Evolutionary conservation across 2,329 filamentous ascomycete species (phyloP).

Genomic region (Alternaria dauci): DNA sequence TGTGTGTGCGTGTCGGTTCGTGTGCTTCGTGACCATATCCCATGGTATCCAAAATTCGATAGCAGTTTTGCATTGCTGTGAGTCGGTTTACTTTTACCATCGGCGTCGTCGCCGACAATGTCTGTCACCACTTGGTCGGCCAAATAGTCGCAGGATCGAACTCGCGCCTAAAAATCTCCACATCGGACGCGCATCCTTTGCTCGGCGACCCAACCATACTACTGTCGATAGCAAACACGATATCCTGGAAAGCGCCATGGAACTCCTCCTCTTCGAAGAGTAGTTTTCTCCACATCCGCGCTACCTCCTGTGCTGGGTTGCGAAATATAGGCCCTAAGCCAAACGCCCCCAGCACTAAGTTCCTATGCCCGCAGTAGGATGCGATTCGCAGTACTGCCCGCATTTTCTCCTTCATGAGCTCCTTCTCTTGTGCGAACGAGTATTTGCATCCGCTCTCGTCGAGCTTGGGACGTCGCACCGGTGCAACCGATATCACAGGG

Average conservation of each 20-base stretch:
- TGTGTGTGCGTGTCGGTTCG: slow-evolving; percentile 11
- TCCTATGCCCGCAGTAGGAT: slow-evolving; percentile 52
- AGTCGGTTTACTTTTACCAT: not conserved
- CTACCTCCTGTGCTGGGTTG: slow-evolving; percentile 55
- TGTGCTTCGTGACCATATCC: slow-evolving; percentile 5
- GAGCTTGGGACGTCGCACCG: slow-evolving; percentile 76
- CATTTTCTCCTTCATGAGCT: slow-evolving; percentile 77
- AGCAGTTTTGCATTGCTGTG: not conserved
- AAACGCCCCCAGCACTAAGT: slow-evolving; percentile 56
- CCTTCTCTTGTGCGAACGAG: slow-evolving; percentile 74
- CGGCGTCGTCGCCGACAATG: not conserved
- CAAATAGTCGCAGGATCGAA: slow-evolving; percentile 52
- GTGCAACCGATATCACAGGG: slow-evolving; percentile 77
- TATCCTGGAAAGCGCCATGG: slow-evolving; percentile 53
- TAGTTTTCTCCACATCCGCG: slow-evolving; percentile 55
- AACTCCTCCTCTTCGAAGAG: slow-evolving; percentile 57
- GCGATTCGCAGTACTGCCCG: slow-evolving; percentile 75
- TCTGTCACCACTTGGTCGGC: slow-evolving; percentile 40
- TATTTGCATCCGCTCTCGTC: slow-evolving; percentile 72
- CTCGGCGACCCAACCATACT: slow-evolving; percentile 39
- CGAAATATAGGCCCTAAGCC: slow-evolving; percentile 56
- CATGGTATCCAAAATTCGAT: slow-evolving; percentile 2
- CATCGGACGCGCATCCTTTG: slow-evolving; percentile 48
- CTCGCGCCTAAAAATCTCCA: slow-evolving; percentile 52
- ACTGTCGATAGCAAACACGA: slow-evolving; percentile 57